Percentiles rank a stretch among this genome's conserved stretches.
Evolutionary conservation across 1,284 basidiomycete genomes (phyloP).

Genomic region (Ceratobasidium theobromae): DNA sequence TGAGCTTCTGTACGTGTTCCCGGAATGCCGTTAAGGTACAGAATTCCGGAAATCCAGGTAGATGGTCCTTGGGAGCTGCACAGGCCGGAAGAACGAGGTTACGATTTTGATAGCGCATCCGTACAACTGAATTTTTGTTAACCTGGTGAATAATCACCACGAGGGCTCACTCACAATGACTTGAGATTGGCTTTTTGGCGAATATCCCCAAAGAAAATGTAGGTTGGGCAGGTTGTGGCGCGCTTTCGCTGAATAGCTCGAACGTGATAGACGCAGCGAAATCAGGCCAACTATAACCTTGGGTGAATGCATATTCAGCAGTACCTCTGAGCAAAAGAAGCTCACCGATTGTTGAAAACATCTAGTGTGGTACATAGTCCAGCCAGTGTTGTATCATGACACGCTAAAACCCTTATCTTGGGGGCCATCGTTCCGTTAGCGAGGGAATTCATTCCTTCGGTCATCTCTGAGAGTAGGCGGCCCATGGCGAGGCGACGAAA

Average conservation of each 20-base stretch:
- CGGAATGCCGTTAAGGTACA: conserved; percentile 72
- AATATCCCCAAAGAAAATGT: conserved; percentile 19
- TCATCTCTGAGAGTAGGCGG: conserved; percentile 63
- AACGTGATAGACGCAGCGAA: conserved; percentile 73
- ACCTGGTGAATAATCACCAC: neutral
- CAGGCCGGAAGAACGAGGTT: conserved; percentile 68
- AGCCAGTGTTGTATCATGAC: conserved; percentile 70
- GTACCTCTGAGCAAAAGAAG: conserved; percentile 9
- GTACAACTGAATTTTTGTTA: conserved; percentile 53
- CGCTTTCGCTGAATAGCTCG: conserved; percentile 60
- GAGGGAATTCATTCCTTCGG: conserved; percentile 61
- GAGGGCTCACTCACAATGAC: neutral
- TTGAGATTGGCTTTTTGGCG: conserved; percentile 2
- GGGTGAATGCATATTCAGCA: neutral
- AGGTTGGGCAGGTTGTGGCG: neutral
- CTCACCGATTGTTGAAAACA: conserved; percentile 70
- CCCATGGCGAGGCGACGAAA: conserved; percentile 78
- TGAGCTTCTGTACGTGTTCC: conserved; percentile 61
- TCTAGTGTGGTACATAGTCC: conserved; percentile 68
- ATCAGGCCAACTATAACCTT: conserved; percentile 60
- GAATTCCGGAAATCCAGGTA: conserved; percentile 71
- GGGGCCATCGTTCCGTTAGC: conserved; percentile 51
- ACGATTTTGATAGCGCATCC: conserved; percentile 76
- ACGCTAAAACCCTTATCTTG: conserved; percentile 57
- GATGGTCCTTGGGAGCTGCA: conserved; percentile 64